These are phyloP conservation scores for Geotrichum ghanense DNA, from an alignment of 805 yeast genomes.

Conservation along the genomic window DNA sequence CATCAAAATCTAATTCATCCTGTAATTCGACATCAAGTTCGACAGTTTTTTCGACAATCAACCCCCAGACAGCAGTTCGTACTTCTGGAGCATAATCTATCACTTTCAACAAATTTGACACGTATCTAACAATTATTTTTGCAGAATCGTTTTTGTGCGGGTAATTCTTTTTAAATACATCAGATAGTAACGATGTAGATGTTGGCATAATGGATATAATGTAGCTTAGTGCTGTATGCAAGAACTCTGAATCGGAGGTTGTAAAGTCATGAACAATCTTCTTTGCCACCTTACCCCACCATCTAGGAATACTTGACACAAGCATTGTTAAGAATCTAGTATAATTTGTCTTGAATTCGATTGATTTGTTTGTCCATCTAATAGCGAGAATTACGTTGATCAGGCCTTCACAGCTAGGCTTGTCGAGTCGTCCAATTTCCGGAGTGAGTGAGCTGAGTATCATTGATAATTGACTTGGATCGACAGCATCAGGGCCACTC, in stretches of 20 bases:
- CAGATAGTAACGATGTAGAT: slow-evolving; percentile 52
- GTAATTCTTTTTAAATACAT: slow-evolving; percentile 44
- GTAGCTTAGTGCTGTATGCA: slow-evolving; percentile 55
- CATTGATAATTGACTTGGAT: slow-evolving; percentile 39
- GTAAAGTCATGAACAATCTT: slow-evolving; percentile 55
- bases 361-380: slow-evolving; percentile 45
- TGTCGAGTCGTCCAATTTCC: slow-evolving; percentile 59
- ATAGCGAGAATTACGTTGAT: slow-evolving; percentile 52
- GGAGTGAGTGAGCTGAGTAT: slow-evolving; percentile 48
- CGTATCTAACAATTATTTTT: slow-evolving; percentile 46
- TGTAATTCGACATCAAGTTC: slow-evolving; percentile 88
- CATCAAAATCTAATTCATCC: slow-evolving; percentile 75
- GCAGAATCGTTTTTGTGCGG: slow-evolving; percentile 70
- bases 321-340: slow-evolving; percentile 65
- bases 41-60: slow-evolving; percentile 67
- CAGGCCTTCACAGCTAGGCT: slow-evolving; percentile 36
- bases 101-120: slow-evolving; percentile 48
- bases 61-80: slow-evolving; percentile 64
- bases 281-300: slow-evolving; percentile 75
- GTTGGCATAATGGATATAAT: slow-evolving; percentile 74
- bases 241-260: slow-evolving; percentile 29
- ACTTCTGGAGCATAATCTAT: slow-evolving; percentile 67
- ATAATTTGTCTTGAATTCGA: slow-evolving; percentile 40
- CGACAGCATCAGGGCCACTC: slow-evolving; percentile 41
- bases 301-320: slow-evolving; percentile 78